phyloP scores from a whole-genome alignment of 2,329 filamentous ascomycete genomes.

The Penicillium sp. region DNA sequence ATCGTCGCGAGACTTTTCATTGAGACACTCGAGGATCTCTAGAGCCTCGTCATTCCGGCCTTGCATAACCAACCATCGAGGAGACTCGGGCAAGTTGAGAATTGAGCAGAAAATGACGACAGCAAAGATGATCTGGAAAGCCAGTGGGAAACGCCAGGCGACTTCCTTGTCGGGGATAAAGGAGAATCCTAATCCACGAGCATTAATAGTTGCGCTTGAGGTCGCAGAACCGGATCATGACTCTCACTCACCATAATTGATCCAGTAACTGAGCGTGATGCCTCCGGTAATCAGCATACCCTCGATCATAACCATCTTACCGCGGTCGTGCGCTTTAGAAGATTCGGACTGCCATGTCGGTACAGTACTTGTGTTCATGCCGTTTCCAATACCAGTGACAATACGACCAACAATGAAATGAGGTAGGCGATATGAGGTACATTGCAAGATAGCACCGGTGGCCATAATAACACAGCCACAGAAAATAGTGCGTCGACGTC shows the following conservation, averaged over 20 bases:
- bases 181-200: slow-evolving; percentile 35
- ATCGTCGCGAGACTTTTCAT: slow-evolving; percentile 42
- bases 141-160: slow-evolving; percentile 53
- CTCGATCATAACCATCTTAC: slow-evolving; percentile 50
- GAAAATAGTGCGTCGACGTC: slow-evolving; percentile 22
- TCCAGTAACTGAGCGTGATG: slow-evolving; percentile 47
- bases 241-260: slow-evolving; percentile 40
- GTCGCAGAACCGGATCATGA: not conserved
- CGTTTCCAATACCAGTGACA: slow-evolving; percentile 50
- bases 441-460: slow-evolving; percentile 20
- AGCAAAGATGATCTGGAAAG: slow-evolving; percentile 54
- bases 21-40: slow-evolving; percentile 45
- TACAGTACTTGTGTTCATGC: slow-evolving; percentile 50
- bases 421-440: slow-evolving; percentile 21
- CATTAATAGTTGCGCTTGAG: not conserved
- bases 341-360: slow-evolving; percentile 45
- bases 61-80: slow-evolving; percentile 54
- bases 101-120: slow-evolving; percentile 48
- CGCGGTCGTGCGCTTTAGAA: slow-evolving; percentile 21
- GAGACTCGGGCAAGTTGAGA: slow-evolving; percentile 51
- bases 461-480: slow-evolving; percentile 41
- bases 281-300: slow-evolving; percentile 48
- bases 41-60: slow-evolving; percentile 52
- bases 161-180: slow-evolving; percentile 46
- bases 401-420: slow-evolving; percentile 49